These are phyloP conservation scores for Platanus orientalis DNA, from an alignment of 164 flowering plant genomes.

Conservation along the genomic window DNA sequence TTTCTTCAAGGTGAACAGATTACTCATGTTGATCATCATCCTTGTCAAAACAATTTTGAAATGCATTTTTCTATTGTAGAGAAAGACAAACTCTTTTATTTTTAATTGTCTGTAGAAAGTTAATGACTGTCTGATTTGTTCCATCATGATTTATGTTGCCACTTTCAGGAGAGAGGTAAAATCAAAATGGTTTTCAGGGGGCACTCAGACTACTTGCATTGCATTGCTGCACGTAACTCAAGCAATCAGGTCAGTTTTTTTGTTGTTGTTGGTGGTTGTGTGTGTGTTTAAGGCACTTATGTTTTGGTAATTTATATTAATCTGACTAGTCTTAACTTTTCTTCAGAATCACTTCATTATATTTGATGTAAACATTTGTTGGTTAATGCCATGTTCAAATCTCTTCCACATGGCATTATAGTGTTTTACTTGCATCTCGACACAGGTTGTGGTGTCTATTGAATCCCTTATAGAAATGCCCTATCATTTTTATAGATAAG, in stretches of 20 bases:
- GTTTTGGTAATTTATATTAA: too few relatives aligned
- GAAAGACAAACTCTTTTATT: background rate
- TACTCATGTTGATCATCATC: constrained; percentile 1
- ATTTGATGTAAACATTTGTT: too few relatives aligned
- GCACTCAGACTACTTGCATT: constrained; percentile 88
- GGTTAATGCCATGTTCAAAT: too few relatives aligned
- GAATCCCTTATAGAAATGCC: too few relatives aligned
- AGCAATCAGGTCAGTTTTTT: constrained; percentile 57
- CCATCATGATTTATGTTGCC: constrained; percentile 4
- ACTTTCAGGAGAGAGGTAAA: constrained; percentile 61
- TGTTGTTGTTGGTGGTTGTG: background rate
- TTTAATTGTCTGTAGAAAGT: background rate
- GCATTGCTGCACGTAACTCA: constrained; percentile 61
- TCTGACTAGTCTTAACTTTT: too few relatives aligned
- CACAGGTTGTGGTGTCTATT: too few relatives aligned
- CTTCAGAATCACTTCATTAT: too few relatives aligned
- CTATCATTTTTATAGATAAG: too few relatives aligned
- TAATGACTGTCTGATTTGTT: background rate
- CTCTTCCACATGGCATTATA: too few relatives aligned
- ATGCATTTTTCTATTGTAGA: background rate
- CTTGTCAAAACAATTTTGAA: background rate
- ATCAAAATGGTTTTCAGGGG: constrained; percentile 80
- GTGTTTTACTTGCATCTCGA: too few relatives aligned
- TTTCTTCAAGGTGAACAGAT: constrained; percentile 29
- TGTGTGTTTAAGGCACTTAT: too few relatives aligned